Base-by-base conservation (phyloP, 2,329 filamentous ascomycete genomes). In the Cucurbitaria berberidis region DNA sequence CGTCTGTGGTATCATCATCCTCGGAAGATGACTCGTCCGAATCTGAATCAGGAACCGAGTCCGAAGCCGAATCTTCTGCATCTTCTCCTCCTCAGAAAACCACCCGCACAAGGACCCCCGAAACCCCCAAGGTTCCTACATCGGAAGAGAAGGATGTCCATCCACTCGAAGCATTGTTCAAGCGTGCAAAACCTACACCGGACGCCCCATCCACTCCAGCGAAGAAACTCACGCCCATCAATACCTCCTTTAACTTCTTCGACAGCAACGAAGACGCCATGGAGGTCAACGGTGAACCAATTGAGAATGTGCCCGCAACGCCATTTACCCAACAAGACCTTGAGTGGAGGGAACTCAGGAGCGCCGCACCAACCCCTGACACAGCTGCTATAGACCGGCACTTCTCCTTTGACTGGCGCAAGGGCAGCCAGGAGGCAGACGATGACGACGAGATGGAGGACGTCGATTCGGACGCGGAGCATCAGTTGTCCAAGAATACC, bases 361-460 rank as follows among this genome's bases (percentile, higher is more conserved):
- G 92, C 70, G 92, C 92, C 5, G 95, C 95, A 2, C 95, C 95
- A 0, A 99, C 95, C 0, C 95, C 95, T 0, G 95, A 99, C 70
- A 98, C 95, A 0, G 91, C 91, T 1, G 86, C 92, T 54, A 86
- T 90, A 1, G 86, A 81, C 35, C 84, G 86, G 24, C 82, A 80
- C 51, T 87, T 88, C 67, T 81, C 58, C 80, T 88, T 82, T 35
- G 77, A 60, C 39, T 76, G 72, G 72, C 62, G 70, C 32, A 68
- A 67, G n/a, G 60, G 60, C 44, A 76, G 73, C 22, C 75, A 77
- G 2, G 76, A 78, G n/a, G 75, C 74, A 1, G 78, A 81, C 10
- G 36, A 67, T 9, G 77, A 80, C 1, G 78, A 81, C 8, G 75
- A 83, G 0, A 78, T 80, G 0, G 47, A 52, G 55, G 59, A 8